These are phyloP conservation scores for Lasiosphaeriaceae sp. DNA, from an alignment of 495 filamentous ascomycete species.

Conservation along the genomic window DNA sequence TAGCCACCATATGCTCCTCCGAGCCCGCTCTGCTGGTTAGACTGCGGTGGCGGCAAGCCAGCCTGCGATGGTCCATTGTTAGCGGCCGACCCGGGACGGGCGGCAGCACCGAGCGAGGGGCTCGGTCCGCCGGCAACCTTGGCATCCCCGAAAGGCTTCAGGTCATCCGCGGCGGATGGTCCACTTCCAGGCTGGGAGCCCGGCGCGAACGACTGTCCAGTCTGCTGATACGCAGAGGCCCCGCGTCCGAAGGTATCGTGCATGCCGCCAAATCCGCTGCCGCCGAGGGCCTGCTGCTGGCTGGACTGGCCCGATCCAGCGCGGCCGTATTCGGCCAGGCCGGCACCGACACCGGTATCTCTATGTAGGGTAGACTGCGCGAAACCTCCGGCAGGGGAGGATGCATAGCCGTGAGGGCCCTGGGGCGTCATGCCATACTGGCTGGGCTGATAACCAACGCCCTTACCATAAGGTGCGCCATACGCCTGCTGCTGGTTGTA, in stretches of 20 bases:
- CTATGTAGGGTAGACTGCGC: conserved; percentile 64
- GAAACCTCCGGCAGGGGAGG: conserved; percentile 73
- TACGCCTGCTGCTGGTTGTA: conserved; percentile 63
- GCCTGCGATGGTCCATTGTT: conserved; percentile 65
- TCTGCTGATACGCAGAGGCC: conserved; percentile 59
- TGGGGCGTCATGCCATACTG: conserved; percentile 72
- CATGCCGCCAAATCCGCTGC: conserved; percentile 65
- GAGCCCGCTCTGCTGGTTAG: conserved; percentile 48
- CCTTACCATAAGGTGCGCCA: conserved; percentile 72
- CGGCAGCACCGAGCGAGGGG: conserved; percentile 75
- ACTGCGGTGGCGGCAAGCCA: conserved; percentile 73
- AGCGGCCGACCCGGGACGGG: conserved; percentile 79
- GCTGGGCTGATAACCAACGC: conserved; percentile 66
- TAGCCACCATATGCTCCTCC: conserved; percentile 64
- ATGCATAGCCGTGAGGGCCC: conserved; percentile 66
- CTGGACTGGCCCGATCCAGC: conserved; percentile 68
- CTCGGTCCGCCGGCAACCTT: conserved; percentile 74
- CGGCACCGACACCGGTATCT: conserved; percentile 55
- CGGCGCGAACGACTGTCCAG: conserved; percentile 63
- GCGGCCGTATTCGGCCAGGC: conserved; percentile 70
- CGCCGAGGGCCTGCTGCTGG: conserved; percentile 61
- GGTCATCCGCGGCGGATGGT: conserved; percentile 54
- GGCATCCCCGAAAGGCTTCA: conserved; percentile 69
- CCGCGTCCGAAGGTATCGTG: conserved; percentile 75
- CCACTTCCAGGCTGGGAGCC: conserved; percentile 49